A percentile compares a stretch with the other conserved stretches of the same genome.
phyloP scores from a whole-genome alignment of 495 filamentous ascomycete genomes.

The Podospora australis region DNA sequence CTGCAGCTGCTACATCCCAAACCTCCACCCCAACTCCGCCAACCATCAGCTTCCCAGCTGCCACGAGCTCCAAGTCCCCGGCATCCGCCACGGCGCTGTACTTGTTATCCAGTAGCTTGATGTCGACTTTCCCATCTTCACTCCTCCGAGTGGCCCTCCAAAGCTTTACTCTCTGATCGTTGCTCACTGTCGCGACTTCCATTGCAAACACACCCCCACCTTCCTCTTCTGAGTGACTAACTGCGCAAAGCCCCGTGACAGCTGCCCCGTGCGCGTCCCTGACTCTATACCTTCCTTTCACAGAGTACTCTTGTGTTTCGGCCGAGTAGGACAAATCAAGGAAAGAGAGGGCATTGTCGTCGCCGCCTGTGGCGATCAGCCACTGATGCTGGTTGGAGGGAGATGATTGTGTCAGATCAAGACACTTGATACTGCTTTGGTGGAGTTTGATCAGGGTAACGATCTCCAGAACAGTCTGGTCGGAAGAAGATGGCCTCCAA shows the following conservation, averaged over 20 bases:
- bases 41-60: conserved; percentile 20
- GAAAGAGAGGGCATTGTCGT: conserved; percentile 71
- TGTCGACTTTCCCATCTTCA: conserved; percentile 29
- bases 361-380: conserved; percentile 68
- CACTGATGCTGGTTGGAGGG: conserved; percentile 15
- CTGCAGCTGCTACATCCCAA: too few relatives aligned
- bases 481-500: conserved; percentile 18
- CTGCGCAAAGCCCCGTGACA: conserved; percentile 57
- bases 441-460: conserved; percentile 46
- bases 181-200: conserved; percentile 56
- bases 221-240: conserved; percentile 21
- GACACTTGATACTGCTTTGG: conserved; percentile 66
- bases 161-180: conserved; percentile 74
- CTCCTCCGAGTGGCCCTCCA: conserved; percentile 47
- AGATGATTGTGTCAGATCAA: conserved; percentile 34
- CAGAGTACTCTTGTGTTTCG: conserved; percentile 5
- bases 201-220: conserved; percentile 5
- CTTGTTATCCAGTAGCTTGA: conserved; percentile 43
- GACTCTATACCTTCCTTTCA: conserved; percentile 47
- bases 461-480: conserved; percentile 9
- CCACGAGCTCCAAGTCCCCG: conserved; percentile 23
- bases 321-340: conserved; percentile 34
- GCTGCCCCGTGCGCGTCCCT: conserved; percentile 74
- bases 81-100: conserved; percentile 63
- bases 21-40: conserved; percentile 22